Conservation (phyloP, 768 basidiomycete species). For the Auriscalpium microsporum region DNA sequence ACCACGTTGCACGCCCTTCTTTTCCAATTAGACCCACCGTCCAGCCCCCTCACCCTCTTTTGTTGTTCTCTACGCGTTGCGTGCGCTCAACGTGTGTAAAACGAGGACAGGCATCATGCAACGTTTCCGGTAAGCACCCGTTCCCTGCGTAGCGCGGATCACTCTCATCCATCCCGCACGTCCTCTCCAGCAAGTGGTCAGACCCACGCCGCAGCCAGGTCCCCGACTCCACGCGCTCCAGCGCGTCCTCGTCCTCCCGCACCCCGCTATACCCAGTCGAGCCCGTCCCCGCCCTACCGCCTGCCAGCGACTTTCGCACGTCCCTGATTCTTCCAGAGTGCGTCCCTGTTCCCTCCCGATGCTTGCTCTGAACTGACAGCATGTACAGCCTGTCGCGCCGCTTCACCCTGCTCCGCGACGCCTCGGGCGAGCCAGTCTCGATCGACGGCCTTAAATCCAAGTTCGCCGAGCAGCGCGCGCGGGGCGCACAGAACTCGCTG, state of each 20-base stretch:
- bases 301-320: constrained; percentile 73
- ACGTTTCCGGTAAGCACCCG: constrained; percentile 67
- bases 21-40: constrained; percentile 22
- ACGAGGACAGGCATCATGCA: constrained; percentile 56
- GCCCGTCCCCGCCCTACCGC: constrained; percentile 49
- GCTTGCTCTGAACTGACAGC: constrained; percentile 8
- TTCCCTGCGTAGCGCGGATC: constrained; percentile 6
- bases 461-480: constrained; percentile 69
- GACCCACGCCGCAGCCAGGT: constrained; percentile 49
- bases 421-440: constrained; percentile 56
- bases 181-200: constrained; percentile 59
- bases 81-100: constrained; percentile 56
- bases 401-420: constrained; percentile 69
- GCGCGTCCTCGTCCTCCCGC: constrained; percentile 10
- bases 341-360: constrained; percentile 24
- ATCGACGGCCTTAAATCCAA: constrained; percentile 56
- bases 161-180: constrained; percentile 7
- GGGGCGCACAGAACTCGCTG: constrained; percentile 59
- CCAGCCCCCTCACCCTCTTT: constrained; percentile 13
- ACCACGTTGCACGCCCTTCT: constrained; percentile 58
- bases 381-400: constrained; percentile 62
- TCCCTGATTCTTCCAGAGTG: constrained; percentile 82
- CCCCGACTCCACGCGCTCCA: constrained; percentile 23
- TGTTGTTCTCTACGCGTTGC: constrained; percentile 7
- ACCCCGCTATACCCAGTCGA: constrained; percentile 21